Percentiles rank a stretch among this genome's conserved stretches.
Conservation (phyloP, 805 yeast genomes). For the Kodamaea lidongshanica region DNA sequence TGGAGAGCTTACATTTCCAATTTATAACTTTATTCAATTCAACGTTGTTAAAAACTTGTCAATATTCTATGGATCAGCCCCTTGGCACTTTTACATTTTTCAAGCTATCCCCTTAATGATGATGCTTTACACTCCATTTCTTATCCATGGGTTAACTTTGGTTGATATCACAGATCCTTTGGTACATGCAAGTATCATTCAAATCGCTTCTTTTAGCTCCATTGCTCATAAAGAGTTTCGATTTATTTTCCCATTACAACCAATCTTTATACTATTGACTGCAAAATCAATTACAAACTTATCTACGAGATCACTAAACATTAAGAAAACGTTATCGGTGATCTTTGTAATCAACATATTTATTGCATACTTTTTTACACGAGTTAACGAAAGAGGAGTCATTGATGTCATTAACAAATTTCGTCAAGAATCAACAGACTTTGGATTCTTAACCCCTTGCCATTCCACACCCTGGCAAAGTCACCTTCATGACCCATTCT, state of each 20-base stretch:
- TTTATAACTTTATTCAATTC: constrained; percentile 66
- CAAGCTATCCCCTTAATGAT: constrained; percentile 80
- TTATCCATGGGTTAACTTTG: constrained; percentile 1
- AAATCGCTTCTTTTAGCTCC: constrained; percentile 52
- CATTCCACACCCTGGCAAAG: constrained; percentile 97
- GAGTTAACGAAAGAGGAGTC: constrained; percentile 82
- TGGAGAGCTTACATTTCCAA: constrained; percentile 51
- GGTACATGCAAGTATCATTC: constrained; percentile 29
- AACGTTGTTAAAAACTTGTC: constrained; percentile 71
- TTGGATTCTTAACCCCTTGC: constrained; percentile 91
- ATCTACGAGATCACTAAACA: not conserved
- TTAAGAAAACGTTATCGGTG: not conserved
- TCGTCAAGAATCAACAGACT: constrained; percentile 36
- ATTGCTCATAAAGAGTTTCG: constrained; percentile 87
- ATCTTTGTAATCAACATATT: constrained; percentile 26
- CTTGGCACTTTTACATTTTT: constrained; percentile 75
- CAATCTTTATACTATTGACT: constrained; percentile 53
- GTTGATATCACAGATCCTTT: constrained; percentile 13
- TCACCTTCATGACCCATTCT: constrained; percentile 54
- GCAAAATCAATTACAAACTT: constrained; percentile 19
- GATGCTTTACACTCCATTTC: constrained; percentile 54
- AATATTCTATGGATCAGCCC: constrained; percentile 76
- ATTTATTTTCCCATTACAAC: constrained; percentile 80
- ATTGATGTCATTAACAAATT: constrained; percentile 57
- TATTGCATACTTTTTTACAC: constrained; percentile 48